phyloP scores from a whole-genome alignment of 768 basidiomycete species.

The Hemileccinum impolitum region DNA sequence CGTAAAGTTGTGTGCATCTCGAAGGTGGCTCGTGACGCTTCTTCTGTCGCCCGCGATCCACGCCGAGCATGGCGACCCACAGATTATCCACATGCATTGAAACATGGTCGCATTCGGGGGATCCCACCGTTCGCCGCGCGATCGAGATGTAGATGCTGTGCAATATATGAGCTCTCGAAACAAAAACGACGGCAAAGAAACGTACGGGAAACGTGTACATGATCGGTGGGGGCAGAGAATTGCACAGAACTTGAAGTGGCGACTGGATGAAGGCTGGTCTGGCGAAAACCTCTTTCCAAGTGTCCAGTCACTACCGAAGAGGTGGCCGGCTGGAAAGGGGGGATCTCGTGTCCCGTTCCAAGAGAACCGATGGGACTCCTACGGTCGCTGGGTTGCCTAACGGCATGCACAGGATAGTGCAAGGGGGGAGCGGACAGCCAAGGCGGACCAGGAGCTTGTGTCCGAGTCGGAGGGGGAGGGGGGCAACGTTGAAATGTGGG shows the following conservation, averaged over 20 bases:
- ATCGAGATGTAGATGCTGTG: slow-evolving; percentile 7
- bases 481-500: neutral
- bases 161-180: slow-evolving; percentile 4
- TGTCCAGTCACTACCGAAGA: neutral
- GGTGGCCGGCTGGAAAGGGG: neutral
- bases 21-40: slow-evolving; percentile 20
- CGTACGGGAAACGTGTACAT: slow-evolving; percentile 14
- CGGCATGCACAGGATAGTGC: slow-evolving; percentile 2
- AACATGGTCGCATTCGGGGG: slow-evolving; percentile 8
- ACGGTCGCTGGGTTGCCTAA: neutral
- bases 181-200: neutral
- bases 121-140: slow-evolving; percentile 12
- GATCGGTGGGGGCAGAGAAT: neutral
- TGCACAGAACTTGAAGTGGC: neutral
- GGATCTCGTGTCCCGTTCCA: neutral
- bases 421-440: slow-evolving; percentile 3
- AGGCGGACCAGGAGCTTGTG: neutral
- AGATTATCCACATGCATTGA: slow-evolving; percentile 18
- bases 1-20: slow-evolving; percentile 17
- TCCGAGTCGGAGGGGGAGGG: neutral
- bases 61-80: slow-evolving; percentile 10
- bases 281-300: neutral
- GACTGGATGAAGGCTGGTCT: neutral
- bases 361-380: neutral
- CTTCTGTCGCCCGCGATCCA: slow-evolving; percentile 16